Percentiles rank a stretch among this genome's conserved stretches.
These are phyloP conservation scores for Tillandsia leiboldiana DNA, from an alignment of 176 grass and related monocot genomes.

Conservation along the genomic window DNA sequence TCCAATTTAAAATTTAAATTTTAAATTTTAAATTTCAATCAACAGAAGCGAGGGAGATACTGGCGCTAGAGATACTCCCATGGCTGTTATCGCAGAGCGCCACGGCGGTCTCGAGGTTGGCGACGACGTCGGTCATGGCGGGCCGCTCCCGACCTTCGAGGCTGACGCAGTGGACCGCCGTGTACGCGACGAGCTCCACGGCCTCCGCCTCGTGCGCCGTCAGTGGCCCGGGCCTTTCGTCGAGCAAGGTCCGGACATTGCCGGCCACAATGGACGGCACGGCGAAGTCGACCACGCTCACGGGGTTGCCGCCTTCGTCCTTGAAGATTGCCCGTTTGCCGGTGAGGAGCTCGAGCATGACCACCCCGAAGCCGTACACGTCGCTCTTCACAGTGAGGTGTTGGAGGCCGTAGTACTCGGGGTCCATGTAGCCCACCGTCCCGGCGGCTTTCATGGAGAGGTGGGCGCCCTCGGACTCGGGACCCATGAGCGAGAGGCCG, in stretches of 20 bases:
- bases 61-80: not conserved
- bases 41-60: not conserved
- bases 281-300: conserved; percentile 66
- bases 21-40: not conserved
- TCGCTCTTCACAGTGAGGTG: conserved; percentile 92
- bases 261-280: conserved; percentile 39
- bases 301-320: conserved; percentile 37
- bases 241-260: conserved; percentile 49
- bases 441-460: conserved; percentile 52
- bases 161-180: conserved; percentile 62
- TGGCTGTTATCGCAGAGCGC: conserved; percentile 49
- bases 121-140: conserved; percentile 56
- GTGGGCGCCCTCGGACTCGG: conserved; percentile 21
- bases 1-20: not conserved
- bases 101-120: conserved; percentile 69
- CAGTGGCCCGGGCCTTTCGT: conserved; percentile 30
- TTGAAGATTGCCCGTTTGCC: conserved; percentile 68
- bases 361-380: conserved; percentile 85
- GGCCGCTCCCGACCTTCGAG: conserved; percentile 67
- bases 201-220: conserved; percentile 53
- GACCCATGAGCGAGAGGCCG: conserved; percentile 63
- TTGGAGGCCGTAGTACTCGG: conserved; percentile 88
- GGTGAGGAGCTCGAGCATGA: conserved; percentile 77
- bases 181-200: conserved; percentile 64
- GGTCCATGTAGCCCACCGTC: conserved; percentile 97